A percentile compares a stretch with the other conserved stretches of the same genome.
phyloP scores from a whole-genome alignment of 495 filamentous ascomycete genomes.

The Daldinia bambusicola region DNA sequence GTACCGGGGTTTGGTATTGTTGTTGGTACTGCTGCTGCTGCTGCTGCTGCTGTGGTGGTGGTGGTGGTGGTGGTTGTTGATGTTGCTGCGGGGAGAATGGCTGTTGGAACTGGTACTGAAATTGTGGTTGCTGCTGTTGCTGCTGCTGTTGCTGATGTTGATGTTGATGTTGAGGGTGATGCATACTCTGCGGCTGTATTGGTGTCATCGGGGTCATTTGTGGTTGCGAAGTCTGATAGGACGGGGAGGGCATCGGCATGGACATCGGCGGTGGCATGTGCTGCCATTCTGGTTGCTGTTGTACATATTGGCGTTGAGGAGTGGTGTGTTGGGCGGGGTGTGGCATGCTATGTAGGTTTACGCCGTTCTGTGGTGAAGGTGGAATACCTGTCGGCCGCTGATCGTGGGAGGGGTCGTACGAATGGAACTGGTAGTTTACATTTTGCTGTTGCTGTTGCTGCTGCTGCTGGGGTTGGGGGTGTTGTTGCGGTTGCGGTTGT shows the following conservation, averaged over 20 bases:
- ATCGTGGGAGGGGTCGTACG: conserved; percentile 47
- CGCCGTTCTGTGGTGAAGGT: conserved; percentile 28
- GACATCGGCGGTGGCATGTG: conserved; percentile 41
- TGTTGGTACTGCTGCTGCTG: conserved; percentile 35
- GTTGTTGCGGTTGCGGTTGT: conserved; percentile 13
- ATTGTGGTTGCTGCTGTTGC: conserved; percentile 37
- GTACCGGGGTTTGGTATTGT: conserved; percentile 25
- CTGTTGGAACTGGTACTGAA: conserved; percentile 35
- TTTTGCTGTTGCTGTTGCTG: conserved; percentile 31
- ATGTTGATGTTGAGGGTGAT: conserved; percentile 42
- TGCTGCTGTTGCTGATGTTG: conserved; percentile 41
- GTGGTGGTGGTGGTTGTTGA: no score
- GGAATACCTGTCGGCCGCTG: conserved; percentile 40
- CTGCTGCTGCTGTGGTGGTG: conserved; percentile 38
- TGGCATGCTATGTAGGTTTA: conserved; percentile 37
- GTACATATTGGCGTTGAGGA: conserved; percentile 38
- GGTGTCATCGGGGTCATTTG: conserved; percentile 17
- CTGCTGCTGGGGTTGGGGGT: conserved; percentile 17
- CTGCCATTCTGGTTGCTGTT: conserved; percentile 30
- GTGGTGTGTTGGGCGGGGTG: conserved; percentile 34
- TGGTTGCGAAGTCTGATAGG: conserved; percentile 36
- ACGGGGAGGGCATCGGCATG: conserved; percentile 33
- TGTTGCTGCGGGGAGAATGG: conserved; percentile 24
- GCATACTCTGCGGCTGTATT: conserved; percentile 30
- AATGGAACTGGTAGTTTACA: conserved; percentile 44